phyloP scores from a whole-genome alignment of 345 rosid species.

The Acer negundo region DNA sequence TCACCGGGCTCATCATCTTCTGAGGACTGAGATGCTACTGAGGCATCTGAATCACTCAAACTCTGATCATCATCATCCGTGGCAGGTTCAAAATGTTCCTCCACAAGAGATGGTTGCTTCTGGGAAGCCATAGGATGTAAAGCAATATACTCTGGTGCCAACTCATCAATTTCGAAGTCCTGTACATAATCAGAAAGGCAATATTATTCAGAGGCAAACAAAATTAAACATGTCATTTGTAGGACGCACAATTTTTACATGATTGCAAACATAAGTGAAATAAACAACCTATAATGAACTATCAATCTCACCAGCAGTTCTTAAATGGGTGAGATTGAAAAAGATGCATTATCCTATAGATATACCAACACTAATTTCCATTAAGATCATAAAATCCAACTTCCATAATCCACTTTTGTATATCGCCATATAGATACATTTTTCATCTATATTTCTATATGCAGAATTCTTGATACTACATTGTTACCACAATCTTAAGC shows the following conservation, averaged over 20 bases:
- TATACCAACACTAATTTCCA: neutral
- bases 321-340: neutral
- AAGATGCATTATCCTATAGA: neutral
- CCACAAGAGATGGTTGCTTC: slow-evolving; percentile 62
- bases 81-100: slow-evolving; percentile 84
- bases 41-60: slow-evolving; percentile 52
- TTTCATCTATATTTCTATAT: neutral
- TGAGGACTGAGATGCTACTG: slow-evolving; percentile 41
- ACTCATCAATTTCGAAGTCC: slow-evolving; percentile 81
- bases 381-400: neutral
- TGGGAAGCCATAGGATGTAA: slow-evolving; percentile 75
- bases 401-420: neutral
- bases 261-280: neutral
- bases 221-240: neutral
- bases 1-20: slow-evolving; percentile 48
- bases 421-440: neutral
- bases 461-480: neutral
- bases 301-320: neutral
- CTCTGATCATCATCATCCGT: slow-evolving; percentile 50
- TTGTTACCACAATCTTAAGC: neutral
- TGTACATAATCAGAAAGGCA: slow-evolving; percentile 30
- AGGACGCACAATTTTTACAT: neutral
- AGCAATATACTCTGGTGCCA: slow-evolving; percentile 63
- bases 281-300: neutral
- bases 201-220: slow-evolving; percentile 5